These are phyloP conservation scores for Suillus plorans DNA, from an alignment of 768 basidiomycete genomes.

Conservation along the genomic window DNA sequence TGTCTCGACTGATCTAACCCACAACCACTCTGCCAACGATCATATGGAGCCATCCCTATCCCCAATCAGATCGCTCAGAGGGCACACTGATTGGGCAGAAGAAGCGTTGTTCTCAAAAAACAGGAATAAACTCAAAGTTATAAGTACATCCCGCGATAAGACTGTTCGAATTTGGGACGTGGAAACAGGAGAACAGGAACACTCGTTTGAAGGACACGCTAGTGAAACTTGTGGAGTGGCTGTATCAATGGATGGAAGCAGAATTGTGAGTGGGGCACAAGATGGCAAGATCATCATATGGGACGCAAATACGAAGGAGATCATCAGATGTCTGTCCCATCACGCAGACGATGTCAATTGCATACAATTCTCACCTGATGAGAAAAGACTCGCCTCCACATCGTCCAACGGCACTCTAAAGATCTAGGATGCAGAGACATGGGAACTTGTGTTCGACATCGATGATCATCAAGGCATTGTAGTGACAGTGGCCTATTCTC, in stretches of 20 bases:
- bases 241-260: neutral
- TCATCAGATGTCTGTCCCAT: no score
- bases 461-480: no score
- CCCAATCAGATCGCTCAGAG: neutral
- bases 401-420: no score
- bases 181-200: neutral
- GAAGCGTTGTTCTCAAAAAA: neutral
- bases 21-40: neutral
- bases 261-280: neutral
- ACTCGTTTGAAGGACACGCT: neutral
- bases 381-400: no score
- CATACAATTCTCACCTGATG: no score
- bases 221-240: rapidly evolving
- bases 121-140: neutral
- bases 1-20: no score
- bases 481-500: no score
- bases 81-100: rapidly evolving
- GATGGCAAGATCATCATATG: neutral
- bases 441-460: no score
- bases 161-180: neutral
- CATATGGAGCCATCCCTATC: neutral
- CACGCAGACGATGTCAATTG: no score
- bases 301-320: no score
- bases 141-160: neutral
- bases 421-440: no score